Base-by-base conservation (phyloP, 208 protist genomes). In the Trypanosoma avium region DNA sequence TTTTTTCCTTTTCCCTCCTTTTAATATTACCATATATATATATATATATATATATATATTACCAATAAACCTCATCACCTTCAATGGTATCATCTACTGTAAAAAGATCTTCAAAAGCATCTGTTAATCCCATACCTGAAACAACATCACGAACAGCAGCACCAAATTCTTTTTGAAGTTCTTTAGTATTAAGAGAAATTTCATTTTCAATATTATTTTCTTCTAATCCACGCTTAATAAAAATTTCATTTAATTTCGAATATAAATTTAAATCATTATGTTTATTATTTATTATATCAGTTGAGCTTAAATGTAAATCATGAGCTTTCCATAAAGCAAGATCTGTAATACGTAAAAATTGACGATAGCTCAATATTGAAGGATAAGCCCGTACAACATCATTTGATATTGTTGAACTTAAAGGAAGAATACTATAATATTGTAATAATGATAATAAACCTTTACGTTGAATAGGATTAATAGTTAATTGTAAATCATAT, bases 261-360 rank as follows among this genome's bases (percentile, higher is more conserved):
- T 50, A 70, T 0, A 62, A 26, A 15, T 29, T 36, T 13, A 3
- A 12, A 6, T 53, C 26, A 35, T 55, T 0, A 30, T 50, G 2
- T 4, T 38, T 42, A 40, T 42, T 35, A 55, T 19, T 9, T 8
- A 15, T 12, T 29, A 0, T 46, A 24, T n/a, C 46, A 36, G 9
- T 21, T 4, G 24, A 10, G 15, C 42, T 50, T 13, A 35, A 6
- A 26, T 60, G 8, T 9, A 3, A 32, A 6, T 69, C 64, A 49
- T 67, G 63, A 45, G 76, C 70, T 46, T 59, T 70, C 69, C 70
- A 72, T 56, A 93, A 58, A 12, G 87, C 70, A 62, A 90, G 76
- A 61, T 93, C 81, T 17, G 87, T 93, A 36, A 90, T 62, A 27
- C 82, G 81, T 21, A 89, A 61, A 53, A 93, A 88, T 27, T 81